Percentiles rank a stretch among this genome's conserved stretches.
Conservation (phyloP, 805 yeast species). For the Cyberlindnera mycetangii region DNA sequence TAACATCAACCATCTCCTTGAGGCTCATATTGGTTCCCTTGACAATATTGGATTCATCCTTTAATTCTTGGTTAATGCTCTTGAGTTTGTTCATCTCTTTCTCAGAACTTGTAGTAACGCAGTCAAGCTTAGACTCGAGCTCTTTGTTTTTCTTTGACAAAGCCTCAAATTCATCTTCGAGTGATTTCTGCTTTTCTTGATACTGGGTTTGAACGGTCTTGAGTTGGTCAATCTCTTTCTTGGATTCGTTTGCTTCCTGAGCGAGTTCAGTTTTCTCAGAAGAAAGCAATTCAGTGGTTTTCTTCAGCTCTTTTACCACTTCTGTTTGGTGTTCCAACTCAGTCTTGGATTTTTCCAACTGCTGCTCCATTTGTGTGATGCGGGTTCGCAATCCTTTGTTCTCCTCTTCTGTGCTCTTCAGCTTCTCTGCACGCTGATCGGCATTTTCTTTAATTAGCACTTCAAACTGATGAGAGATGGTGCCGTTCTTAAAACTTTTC, state of each 20-base stretch:
- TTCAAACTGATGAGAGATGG: conserved; percentile 1
- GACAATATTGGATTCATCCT: conserved; percentile 11
- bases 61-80: conserved; percentile 7
- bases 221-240: neutral
- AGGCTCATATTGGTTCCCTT: conserved; percentile 14
- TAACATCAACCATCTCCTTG: conserved; percentile 16
- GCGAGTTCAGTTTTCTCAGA: neutral
- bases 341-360: neutral
- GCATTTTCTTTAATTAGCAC: neutral
- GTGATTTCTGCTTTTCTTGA: neutral
- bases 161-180: neutral
- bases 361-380: neutral
- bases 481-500: neutral
- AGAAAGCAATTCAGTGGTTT: neutral
- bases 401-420: neutral
- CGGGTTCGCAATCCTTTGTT: neutral
- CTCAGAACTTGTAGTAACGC: neutral
- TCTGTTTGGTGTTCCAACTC: neutral
- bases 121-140: neutral
- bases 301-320: neutral
- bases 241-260: neutral
- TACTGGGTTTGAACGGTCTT: neutral
- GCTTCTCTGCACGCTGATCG: neutral
- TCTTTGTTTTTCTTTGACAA: neutral
- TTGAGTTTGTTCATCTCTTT: conserved; percentile 5